A percentile compares a stretch with the other conserved stretches of the same genome.
Conservation (phyloP, 169 alveolate genomes). For the Besnoitia besnoiti region DNA sequence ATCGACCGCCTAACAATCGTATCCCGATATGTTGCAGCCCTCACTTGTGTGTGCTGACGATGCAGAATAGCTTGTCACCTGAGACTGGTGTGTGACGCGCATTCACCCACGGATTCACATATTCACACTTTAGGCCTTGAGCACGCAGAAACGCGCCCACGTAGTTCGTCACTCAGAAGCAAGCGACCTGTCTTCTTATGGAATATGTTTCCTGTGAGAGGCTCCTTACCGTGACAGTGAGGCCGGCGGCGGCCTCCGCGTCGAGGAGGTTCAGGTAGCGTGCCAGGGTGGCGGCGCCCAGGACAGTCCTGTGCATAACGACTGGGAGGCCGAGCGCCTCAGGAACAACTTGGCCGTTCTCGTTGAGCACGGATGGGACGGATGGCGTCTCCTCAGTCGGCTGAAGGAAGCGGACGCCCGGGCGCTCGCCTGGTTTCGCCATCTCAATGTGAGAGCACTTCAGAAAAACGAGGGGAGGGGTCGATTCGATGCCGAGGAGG, state of each 20-base stretch:
- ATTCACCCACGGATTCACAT: too few relatives aligned
- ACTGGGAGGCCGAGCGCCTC: slow-evolving; percentile 9
- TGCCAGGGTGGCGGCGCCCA: slow-evolving; percentile 13
- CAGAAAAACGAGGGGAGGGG: not conserved
- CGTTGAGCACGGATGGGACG: not conserved
- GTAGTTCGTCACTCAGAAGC: too few relatives aligned
- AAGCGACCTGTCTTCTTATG: too few relatives aligned
- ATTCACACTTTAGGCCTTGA: too few relatives aligned
- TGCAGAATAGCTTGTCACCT: too few relatives aligned
- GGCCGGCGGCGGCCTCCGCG: not conserved
- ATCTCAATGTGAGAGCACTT: not conserved
- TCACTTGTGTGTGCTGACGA: too few relatives aligned
- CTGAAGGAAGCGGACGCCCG: not conserved
- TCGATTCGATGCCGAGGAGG: not conserved
- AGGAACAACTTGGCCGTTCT: not conserved
- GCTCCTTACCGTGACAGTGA: slow-evolving; percentile 7
- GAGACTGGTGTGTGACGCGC: too few relatives aligned
- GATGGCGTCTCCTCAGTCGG: not conserved
- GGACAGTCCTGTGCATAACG: not conserved
- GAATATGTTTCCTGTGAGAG: too few relatives aligned
- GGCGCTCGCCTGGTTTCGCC: not conserved
- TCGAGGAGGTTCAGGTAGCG: slow-evolving; percentile 19
- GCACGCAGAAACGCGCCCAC: too few relatives aligned
- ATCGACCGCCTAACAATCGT: too few relatives aligned
- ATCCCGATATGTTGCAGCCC: too few relatives aligned